Evolutionary conservation across 1,284 basidiomycete species (phyloP).

Genomic region (Xanthoconium separans): DNA sequence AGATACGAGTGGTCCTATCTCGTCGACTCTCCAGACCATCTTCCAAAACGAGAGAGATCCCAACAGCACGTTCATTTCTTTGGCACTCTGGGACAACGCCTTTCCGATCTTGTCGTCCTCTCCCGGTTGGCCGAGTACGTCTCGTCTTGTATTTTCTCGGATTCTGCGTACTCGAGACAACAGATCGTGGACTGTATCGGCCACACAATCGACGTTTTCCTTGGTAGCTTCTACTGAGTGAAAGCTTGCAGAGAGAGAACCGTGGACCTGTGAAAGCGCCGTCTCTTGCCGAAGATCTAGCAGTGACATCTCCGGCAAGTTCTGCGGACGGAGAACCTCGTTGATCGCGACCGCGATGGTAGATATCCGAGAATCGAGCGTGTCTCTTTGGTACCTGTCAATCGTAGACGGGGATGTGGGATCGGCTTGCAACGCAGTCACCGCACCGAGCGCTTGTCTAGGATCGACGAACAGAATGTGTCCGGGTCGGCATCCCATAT

Average conservation of each 20-base stretch:
- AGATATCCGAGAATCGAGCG: constrained; percentile 55
- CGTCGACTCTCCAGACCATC: constrained; percentile 68
- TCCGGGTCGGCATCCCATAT: constrained; percentile 21
- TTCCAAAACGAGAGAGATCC: constrained; percentile 65
- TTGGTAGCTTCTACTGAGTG: constrained; percentile 28
- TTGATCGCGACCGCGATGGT: constrained; percentile 43
- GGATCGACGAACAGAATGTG: constrained; percentile 56
- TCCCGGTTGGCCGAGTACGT: constrained; percentile 38
- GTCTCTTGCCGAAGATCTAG: constrained; percentile 29
- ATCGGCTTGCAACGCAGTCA: constrained; percentile 45
- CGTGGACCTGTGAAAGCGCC: constrained; percentile 34
- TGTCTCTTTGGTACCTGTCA: constrained; percentile 64
- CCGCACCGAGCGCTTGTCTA: constrained; percentile 51
- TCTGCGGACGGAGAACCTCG: constrained; percentile 28
- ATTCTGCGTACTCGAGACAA: constrained; percentile 35
- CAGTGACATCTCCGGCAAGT: constrained; percentile 3
- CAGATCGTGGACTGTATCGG: constrained; percentile 31
- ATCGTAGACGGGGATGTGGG: constrained; percentile 48
- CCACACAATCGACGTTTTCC: constrained; percentile 33
- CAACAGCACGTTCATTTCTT: constrained; percentile 53
- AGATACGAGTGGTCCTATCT: constrained; percentile 59
- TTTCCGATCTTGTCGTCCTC: constrained; percentile 44
- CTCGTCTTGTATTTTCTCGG: constrained; percentile 31
- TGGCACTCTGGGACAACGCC: constrained; percentile 49
- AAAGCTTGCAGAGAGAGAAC: constrained; percentile 36